Percentiles rank a stretch among this genome's conserved stretches.
These are phyloP conservation scores for Coemansia sp. DNA, from an alignment of 192 early-diverging fungal species.

Conservation along the genomic window DNA sequence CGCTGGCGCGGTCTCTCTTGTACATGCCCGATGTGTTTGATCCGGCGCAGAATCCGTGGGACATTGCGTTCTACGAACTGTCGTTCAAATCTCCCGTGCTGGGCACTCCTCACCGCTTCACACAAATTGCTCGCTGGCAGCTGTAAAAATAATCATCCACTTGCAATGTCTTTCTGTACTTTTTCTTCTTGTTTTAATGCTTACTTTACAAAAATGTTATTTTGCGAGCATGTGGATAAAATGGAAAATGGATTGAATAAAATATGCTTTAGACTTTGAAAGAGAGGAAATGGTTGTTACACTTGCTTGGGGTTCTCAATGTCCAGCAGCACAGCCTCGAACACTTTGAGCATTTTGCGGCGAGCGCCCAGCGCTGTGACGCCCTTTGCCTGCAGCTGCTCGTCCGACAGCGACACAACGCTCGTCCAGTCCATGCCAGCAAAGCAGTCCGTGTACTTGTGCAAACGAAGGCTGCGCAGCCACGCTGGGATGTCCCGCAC, in stretches of 20 bases:
- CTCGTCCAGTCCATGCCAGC: conserved; percentile 84
- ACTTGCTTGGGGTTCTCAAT: background rate
- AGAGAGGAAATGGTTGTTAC: background rate
- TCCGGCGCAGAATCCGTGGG: conserved; percentile 31
- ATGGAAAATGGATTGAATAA: too few species aligned
- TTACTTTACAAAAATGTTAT: too few species aligned
- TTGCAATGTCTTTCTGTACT: too few species aligned
- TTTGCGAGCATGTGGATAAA: too few species aligned
- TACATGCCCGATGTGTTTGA: conserved; percentile 5
- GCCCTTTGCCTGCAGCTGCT: conserved; percentile 76
- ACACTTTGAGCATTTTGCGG: conserved; percentile 95
- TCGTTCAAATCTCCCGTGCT: conserved; percentile 34
- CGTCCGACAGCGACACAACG: conserved; percentile 83
- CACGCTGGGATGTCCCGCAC: conserved; percentile 86
- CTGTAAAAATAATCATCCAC: conserved; percentile 9
- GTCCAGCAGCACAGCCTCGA: conserved; percentile 60
- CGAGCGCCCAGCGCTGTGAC: conserved; percentile 93
- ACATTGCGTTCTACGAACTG: conserved; percentile 49
- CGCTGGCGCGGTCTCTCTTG: conserved; percentile 24
- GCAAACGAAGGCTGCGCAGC: conserved; percentile 88
- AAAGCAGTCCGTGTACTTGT: conserved; percentile 94
- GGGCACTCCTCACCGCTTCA: conserved; percentile 27
- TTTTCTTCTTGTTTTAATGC: too few species aligned
- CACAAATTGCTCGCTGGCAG: conserved; percentile 50
- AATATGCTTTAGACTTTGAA: background rate